These are phyloP conservation scores for Ramaria rubella DNA, from an alignment of 768 basidiomycete species.

Conservation along the genomic window DNA sequence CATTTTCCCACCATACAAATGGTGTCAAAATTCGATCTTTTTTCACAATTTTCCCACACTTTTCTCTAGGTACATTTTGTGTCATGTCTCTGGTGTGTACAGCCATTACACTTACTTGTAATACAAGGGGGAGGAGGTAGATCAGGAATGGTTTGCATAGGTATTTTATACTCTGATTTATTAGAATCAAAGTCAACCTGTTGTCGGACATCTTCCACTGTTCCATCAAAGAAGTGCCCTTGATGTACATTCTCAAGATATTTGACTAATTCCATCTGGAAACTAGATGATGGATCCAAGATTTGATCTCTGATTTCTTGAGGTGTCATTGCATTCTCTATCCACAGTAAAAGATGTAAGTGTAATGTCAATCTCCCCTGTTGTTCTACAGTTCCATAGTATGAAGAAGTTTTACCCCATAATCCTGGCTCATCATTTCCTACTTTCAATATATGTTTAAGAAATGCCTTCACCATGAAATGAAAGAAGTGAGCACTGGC, in stretches of 20 bases:
- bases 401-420: constrained; percentile 23
- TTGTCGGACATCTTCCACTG: constrained; percentile 14
- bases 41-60: too few relatives aligned
- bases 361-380: neutral
- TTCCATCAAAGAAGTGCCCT: constrained; percentile 27
- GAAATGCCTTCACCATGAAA: neutral
- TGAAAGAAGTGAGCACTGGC: neutral
- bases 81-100: too few relatives aligned
- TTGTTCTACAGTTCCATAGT: too few relatives aligned
- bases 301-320: constrained; percentile 29
- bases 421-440: constrained; percentile 17
- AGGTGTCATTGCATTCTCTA: constrained; percentile 15
- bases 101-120: too few relatives aligned
- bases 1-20: too few relatives aligned
- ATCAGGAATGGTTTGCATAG: constrained; percentile 20
- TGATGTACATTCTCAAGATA: constrained; percentile 17
- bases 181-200: constrained; percentile 1
- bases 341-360: neutral
- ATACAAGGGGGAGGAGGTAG: constrained; percentile 13
- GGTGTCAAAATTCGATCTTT: too few relatives aligned
- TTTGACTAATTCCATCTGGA: constrained; percentile 21
- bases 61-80: too few relatives aligned
- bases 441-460: constrained; percentile 4
- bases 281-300: constrained; percentile 17
- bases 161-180: constrained; percentile 14